Conservation (phyloP, 2,329 filamentous ascomycete genomes). For the Fonsecaea nubica region DNA sequence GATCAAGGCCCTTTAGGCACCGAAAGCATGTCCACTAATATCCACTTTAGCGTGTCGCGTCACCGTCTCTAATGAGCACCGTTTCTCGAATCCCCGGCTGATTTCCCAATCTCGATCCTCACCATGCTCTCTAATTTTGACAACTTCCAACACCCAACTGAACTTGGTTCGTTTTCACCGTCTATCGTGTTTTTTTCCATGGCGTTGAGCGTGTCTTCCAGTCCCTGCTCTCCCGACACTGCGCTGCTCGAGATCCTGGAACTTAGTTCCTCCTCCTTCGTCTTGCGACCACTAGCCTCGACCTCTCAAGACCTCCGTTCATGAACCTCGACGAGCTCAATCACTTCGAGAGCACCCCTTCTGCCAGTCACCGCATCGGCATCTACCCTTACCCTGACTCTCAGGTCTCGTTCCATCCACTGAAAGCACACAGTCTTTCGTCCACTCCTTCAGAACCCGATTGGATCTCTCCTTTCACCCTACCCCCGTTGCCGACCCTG, state of each 20-base stretch:
- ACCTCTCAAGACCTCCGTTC: slow-evolving; percentile 30
- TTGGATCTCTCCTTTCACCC: slow-evolving; percentile 39
- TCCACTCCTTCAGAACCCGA: slow-evolving; percentile 37
- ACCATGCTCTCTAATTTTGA: slow-evolving; percentile 29
- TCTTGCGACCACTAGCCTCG: slow-evolving; percentile 17
- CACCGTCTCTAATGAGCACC: slow-evolving; percentile 4
- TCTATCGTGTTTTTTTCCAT: slow-evolving; percentile 28
- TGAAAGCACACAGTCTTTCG: slow-evolving; percentile 31
- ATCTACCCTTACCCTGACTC: background rate
- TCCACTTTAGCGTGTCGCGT: slow-evolving; percentile 31
- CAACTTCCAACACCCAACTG: slow-evolving; percentile 27
- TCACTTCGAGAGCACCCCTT: slow-evolving; percentile 24
- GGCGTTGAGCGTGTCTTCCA: slow-evolving; percentile 26
- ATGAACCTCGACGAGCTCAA: slow-evolving; percentile 38
- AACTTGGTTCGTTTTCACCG: slow-evolving; percentile 10
- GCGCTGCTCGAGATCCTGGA: slow-evolving; percentile 13
- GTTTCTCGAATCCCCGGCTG: slow-evolving; percentile 21
- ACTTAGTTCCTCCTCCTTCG: slow-evolving; percentile 19
- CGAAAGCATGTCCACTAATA: background rate
- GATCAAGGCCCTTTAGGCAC: slow-evolving; percentile 1
- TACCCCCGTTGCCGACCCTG: slow-evolving; percentile 39
- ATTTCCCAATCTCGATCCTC: slow-evolving; percentile 32
- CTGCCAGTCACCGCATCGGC: slow-evolving; percentile 15
- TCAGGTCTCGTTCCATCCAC: slow-evolving; percentile 4
- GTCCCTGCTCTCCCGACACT: slow-evolving; percentile 11